Base-by-base conservation (phyloP, 1,139 yeast genomes). In the Lodderomyces oxycetoniae region DNA sequence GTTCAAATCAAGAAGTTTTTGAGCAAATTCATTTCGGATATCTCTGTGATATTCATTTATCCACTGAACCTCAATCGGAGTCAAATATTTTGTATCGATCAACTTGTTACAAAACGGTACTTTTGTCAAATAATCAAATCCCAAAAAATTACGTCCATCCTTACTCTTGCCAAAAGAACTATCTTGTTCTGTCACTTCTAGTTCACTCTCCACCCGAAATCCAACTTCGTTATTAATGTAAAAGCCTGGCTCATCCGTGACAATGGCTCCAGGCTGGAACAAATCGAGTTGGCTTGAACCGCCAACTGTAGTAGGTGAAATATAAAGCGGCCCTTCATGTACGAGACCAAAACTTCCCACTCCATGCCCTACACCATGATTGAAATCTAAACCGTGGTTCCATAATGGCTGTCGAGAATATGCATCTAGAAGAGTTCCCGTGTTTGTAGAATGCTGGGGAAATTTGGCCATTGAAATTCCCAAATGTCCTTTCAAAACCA, bases 351-450 rank as follows among this genome's bases (percentile, higher is more conserved):
- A 74, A 30, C 74, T 63, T 7, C 78, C 80, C 4, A 75, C 71
- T 1, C 81, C 81, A 48, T 75, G 81, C 0, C 81, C 80, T 1
- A 79, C 68, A 5, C 81, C 81, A 49, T 75, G 81, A 36, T 68
- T 70, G 46, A 65, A 75, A 43, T 68, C 74, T 31, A 70, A 52
- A 0, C 80, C 80, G 36, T 64, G 65, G 40, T 66, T 66, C 76
- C 76, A 71, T 41, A 75, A 57, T 2, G 78, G 73, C 38, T 63
- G 66, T 35, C 81, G 54, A 2, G 78, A 73, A 35, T 71, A 59
- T 0, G 70, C 55, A 44, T 75, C 81, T 27, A 75, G 60, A 26
- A 68, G 59, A 4, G 63, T 54, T 0, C 78, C 75, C 2, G 73
- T 61, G 4, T 63, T 54, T 5, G 48, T 36, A 8, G 58, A 51